phyloP scores from a whole-genome alignment of 768 basidiomycete genomes.

The Thelephora aurantiotincta region DNA sequence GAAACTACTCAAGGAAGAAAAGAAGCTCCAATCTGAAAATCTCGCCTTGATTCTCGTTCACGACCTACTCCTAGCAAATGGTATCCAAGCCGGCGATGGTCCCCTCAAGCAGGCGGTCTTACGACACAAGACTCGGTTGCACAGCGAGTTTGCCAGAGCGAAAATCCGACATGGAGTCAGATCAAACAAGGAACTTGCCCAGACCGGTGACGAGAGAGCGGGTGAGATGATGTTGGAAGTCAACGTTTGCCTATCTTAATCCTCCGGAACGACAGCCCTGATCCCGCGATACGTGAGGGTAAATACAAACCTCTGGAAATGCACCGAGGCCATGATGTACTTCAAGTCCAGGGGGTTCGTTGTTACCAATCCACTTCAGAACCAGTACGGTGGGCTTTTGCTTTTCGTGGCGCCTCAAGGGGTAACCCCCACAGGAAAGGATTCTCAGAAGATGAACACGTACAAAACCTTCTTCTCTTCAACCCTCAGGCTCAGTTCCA shows the following conservation, averaged over 20 bases:
- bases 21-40: slow-evolving; percentile 60
- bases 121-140: slow-evolving; percentile 80
- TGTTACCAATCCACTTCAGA: slow-evolving; percentile 32
- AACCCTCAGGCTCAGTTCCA: slow-evolving; percentile 51
- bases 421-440: slow-evolving; percentile 27
- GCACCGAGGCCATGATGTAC: slow-evolving; percentile 44
- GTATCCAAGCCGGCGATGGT: slow-evolving; percentile 86
- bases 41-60: slow-evolving; percentile 82
- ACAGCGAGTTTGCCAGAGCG: slow-evolving; percentile 73
- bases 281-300: slow-evolving; percentile 82
- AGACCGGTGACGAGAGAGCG: slow-evolving; percentile 44
- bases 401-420: not conserved
- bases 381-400: slow-evolving; percentile 1
- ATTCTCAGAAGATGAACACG: slow-evolving; percentile 66
- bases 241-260: not conserved
- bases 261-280: slow-evolving; percentile 24
- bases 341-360: slow-evolving; percentile 44
- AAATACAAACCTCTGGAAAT: slow-evolving; percentile 57
- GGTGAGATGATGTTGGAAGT: slow-evolving; percentile 23
- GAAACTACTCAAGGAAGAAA: slow-evolving; percentile 61
- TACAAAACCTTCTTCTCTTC: slow-evolving; percentile 72
- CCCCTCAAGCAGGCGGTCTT: slow-evolving; percentile 79
- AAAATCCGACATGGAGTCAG: slow-evolving; percentile 65
- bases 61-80: slow-evolving; percentile 70
- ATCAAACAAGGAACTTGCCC: slow-evolving; percentile 50